Base-by-base conservation (phyloP, 441 rosid genomes). In the Populus tomentosa region DNA sequence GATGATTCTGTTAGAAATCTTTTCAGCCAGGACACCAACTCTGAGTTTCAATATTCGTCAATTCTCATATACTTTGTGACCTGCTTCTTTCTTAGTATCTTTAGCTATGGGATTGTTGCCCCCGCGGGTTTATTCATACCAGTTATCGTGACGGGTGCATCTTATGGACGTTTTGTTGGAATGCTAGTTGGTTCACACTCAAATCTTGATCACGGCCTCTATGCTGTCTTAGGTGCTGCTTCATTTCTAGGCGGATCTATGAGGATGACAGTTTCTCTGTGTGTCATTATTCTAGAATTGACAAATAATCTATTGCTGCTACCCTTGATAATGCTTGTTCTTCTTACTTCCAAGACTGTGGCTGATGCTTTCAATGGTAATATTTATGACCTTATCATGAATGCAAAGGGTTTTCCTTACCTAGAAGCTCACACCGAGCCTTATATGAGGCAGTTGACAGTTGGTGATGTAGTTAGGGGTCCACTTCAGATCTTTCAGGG, bases 61-160 rank as follows among this genome's bases (percentile, higher is more conserved):
- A 72, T 91, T 73, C 82, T 92, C 67, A 65, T 89, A 71, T 92
- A 92, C 76, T 92, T 94, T 53, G 62, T 89, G 72, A 88, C 89
- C 30, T 91, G 96, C 85, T 92, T 82, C 85, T 79, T 86, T 80
- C 89, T 94, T 61, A 88, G 96, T 72, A 88, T 92, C 72, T 40
- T 88, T 32, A 94, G 97, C 89, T 90, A 84, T 10, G 98, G 98
- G 66, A 83, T 92, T 77, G 96, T 89, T 79, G 94, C 88, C 73
- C 98, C 98, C 3, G 88, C 89, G 0, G 96, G 98, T 81, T 96
- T 94, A 46, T 92, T 91, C 73, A 90, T 92, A 65, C 98, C 98
- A 1, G 96, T 86, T 50, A 92, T 92, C 59, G 93, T 90, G 71
- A 91, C 89, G 2, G 97, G 97, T 64, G 96, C 98, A 77, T 84